Base-by-base conservation (phyloP, 441 rosid genomes). In the Corymbia calophylla region DNA sequence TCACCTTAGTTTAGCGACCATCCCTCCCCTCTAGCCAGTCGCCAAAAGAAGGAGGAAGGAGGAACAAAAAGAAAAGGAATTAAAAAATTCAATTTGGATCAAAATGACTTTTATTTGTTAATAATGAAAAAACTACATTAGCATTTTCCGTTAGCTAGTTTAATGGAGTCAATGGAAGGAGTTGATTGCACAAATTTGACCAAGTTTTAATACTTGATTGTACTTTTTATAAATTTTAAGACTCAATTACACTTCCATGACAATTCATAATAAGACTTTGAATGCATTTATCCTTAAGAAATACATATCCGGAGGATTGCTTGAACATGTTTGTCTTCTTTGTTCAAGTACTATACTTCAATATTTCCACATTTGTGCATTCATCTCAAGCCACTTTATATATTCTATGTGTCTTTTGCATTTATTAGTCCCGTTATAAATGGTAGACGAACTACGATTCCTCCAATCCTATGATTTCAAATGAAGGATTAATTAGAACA, bases 101-200 rank as follows among this genome's bases (percentile, higher is more conserved):
- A 9, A 23, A 23, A 58, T 58, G 62, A 58, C 25, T 3, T 9
- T 56, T 56, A 21, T 21, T 8, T 21, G 1, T 21, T 56, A 56
- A 58, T 23, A 58, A 58, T 25, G 10, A 58, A 58, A 58, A 23
- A 4, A 0, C 25, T 25, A 58, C 6, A 1, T 2, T 6, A 23
- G 25, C 25, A 4, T 58, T 58, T 58, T 58, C 0, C 13, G 25
- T 58, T 25, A 58, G 62, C n/a, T 29, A 23, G 6, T 58, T 9
- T 18, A 0, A 58, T 58, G 0, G 25, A 25, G 14, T 58, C 23
- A 25, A 58, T 0, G 25, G 6, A 0, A 58, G 25, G 0, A 58
- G 25, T 58, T 1, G 0, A 9, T 0, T 2, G 0, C 62, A 9
- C 10, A 58, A 58, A 58, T 58, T 58, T 58, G 25, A 56, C 23